Evolutionary conservation across 1,139 yeast genomes (phyloP).

Genomic region (Candida pseudoviswanathii): DNA sequence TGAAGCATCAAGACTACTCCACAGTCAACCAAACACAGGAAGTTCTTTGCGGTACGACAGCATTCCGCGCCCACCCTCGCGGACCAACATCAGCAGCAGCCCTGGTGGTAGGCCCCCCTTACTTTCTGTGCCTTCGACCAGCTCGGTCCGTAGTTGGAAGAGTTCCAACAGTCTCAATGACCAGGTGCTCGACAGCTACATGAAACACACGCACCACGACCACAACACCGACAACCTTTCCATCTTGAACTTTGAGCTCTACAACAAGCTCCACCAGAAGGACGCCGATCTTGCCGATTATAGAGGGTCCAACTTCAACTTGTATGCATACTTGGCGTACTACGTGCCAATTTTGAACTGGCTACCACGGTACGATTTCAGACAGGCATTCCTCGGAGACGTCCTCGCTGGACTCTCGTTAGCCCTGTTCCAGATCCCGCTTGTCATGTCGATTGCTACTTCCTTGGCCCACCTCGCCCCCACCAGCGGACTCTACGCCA

Average conservation of each 20-base stretch:
- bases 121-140: constrained; percentile 29
- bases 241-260: constrained; percentile 12
- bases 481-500: constrained; percentile 31
- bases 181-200: constrained; percentile 21
- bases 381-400: constrained; percentile 26
- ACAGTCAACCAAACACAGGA: constrained; percentile 4
- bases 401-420: constrained; percentile 35
- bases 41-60: constrained; percentile 9
- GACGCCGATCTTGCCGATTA: not conserved
- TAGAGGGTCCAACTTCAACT: constrained; percentile 16
- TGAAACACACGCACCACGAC: constrained; percentile 3
- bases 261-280: constrained; percentile 11
- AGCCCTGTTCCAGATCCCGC: constrained; percentile 38
- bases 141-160: constrained; percentile 23
- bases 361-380: constrained; percentile 29
- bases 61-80: constrained; percentile 6
- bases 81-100: constrained; percentile 12
- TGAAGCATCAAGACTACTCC: constrained; percentile 15
- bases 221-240: constrained; percentile 12
- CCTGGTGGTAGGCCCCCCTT: constrained; percentile 28
- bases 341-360: constrained; percentile 36
- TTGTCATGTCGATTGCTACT: constrained; percentile 38
- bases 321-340: constrained; percentile 32
- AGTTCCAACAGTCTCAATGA: constrained; percentile 21
- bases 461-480: constrained; percentile 38